Conservation (phyloP, 2,329 filamentous ascomycete genomes). For the Ophiostoma novo-ulmi region DNA sequence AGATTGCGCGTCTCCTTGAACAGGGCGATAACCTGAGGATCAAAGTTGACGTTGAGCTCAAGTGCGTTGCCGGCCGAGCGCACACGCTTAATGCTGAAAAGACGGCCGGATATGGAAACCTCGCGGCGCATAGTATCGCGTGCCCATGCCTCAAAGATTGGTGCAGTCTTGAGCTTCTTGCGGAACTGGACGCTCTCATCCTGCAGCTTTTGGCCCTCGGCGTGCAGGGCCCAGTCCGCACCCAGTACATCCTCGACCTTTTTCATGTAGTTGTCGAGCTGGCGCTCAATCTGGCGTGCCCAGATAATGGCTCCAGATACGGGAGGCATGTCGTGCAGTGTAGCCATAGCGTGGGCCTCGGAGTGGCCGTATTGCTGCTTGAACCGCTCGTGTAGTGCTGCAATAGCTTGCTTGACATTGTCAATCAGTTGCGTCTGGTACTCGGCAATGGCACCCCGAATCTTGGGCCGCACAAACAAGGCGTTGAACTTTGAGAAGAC, state of each 20-base stretch:
- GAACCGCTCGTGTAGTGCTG: constrained; percentile 88
- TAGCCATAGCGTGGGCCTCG: constrained; percentile 96
- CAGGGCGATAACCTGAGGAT: constrained; percentile 90
- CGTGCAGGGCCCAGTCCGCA: constrained; percentile 87
- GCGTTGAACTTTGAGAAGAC: constrained; percentile 99
- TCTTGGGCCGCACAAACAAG: constrained; percentile 96
- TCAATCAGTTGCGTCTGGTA: constrained; percentile 98
- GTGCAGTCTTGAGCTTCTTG: constrained; percentile 88
- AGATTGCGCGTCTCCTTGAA: constrained; percentile 99
- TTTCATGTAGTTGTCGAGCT: constrained; percentile 94
- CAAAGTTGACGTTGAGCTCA: constrained; percentile 91
- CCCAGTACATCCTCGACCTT: constrained; percentile 98
- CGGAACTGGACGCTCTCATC: constrained; percentile 89
- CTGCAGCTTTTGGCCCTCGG: constrained; percentile 90
- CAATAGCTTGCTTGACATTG: constrained; percentile 95
- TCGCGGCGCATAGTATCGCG: constrained; percentile 83
- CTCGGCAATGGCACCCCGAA: constrained; percentile 93
- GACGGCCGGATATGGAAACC: constrained; percentile 82
- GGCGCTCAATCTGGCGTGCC: constrained; percentile 93
- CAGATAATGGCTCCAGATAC: constrained; percentile 97
- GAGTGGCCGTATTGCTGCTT: constrained; percentile 99
- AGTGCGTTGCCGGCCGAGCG: constrained; percentile 84
- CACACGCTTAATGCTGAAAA: constrained; percentile 85
- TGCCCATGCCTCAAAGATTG: constrained; percentile 94
- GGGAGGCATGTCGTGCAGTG: constrained; percentile 88